Conservation (phyloP, 73 alveolate genomes). For the Paraurostyla sp. region DNA sequence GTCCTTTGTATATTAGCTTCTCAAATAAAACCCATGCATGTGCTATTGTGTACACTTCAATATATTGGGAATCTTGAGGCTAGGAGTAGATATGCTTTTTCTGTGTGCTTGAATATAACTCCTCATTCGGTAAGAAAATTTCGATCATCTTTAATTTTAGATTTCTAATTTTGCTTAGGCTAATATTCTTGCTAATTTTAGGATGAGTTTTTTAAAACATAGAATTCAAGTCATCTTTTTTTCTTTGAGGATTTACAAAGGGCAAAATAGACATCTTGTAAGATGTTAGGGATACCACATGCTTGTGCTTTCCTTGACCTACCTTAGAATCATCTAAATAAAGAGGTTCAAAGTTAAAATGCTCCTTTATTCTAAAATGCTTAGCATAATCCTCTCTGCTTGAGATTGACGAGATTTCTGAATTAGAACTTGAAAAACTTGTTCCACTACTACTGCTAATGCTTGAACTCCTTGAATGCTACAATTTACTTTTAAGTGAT, state of each 20-base stretch:
- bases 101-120: neutral
- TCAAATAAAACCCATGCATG: constrained; percentile 61
- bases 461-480: constrained; percentile 21
- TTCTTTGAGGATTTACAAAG: constrained; percentile 40
- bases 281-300: constrained; percentile 46
- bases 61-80: neutral
- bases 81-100: too few species aligned
- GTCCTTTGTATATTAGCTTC: constrained; percentile 43
- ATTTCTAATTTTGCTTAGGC: constrained; percentile 40
- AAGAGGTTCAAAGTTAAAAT: constrained; percentile 55
- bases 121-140: neutral
- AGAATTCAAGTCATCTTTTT: constrained; percentile 58
- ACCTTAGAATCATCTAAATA: constrained; percentile 50
- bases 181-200: constrained; percentile 36
- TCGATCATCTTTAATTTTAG: constrained; percentile 4
- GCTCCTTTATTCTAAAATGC: constrained; percentile 12
- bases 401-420: neutral
- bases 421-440: constrained; percentile 25
- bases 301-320: constrained; percentile 58
- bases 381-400: constrained; percentile 30
- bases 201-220: constrained; percentile 45
- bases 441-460: constrained; percentile 4
- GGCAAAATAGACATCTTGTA: constrained; percentile 65
- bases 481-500: neutral
- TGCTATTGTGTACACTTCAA: constrained; percentile 37